Base-by-base conservation (phyloP, 2,329 filamentous ascomycete species). In the Trichoderma afroharzianum region DNA sequence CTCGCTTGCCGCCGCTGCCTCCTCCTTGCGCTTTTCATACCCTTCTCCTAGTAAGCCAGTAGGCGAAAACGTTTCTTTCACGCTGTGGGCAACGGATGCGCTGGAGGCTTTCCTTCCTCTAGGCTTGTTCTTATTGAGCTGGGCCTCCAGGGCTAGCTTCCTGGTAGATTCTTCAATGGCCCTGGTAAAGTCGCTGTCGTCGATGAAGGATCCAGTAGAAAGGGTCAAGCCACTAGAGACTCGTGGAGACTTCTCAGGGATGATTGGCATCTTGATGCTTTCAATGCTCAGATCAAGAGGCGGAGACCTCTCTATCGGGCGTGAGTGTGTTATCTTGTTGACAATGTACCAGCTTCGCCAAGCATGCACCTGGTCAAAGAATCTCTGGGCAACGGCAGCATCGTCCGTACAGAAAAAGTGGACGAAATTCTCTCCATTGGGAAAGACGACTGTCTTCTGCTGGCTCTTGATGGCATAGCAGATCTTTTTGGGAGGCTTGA, bases 261-360 rank as follows among this genome's bases (percentile, higher is more conserved):
- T 47, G 26, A 57, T 36, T 7, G 62, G 53, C 39, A 50, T 71
- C 33, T n/a, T 57, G 28, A 57, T 26, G 21, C 21, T 32, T 26
- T 72, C 71, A 26, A 71, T 24, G 33, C 63, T 71, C 39, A 72
- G 59, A 2, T 71, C 62, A 8, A 74, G 61, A 28, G 72, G 74
- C 7, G 73, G 70, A 4, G 76, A 71, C 63, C 75, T 77, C 63
- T 77, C 75, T 72, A 78, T 79, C 62, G 76, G 79, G 69, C 87
- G 86, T 21, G 90, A 73, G 63, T 82, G 80, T 6, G 82, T 89
- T 78, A 91, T 87, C 73, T 90, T 90, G 75, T 93, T 91, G 57
- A 93, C 92, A 8, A 98, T 83, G 77, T 97, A 97, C 94, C 94
- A 97, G 80, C 93, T 97, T 72, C 95, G 89, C 95, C 95, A 98